phyloP scores from a whole-genome alignment of 495 filamentous ascomycete species.

The Aspergillus avenaceus region DNA sequence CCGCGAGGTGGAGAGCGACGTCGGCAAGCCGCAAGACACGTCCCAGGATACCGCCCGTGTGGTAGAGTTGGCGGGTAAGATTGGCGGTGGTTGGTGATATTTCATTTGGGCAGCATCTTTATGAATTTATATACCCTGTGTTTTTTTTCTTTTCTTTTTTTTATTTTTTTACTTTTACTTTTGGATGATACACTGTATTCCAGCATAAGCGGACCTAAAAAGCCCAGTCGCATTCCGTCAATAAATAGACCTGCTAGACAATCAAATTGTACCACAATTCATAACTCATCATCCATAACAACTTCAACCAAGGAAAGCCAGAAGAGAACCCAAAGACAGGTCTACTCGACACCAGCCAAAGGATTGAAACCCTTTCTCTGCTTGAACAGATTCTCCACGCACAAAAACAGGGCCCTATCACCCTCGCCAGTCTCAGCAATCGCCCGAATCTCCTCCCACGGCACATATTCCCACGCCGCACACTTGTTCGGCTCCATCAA shows the following conservation, averaged over 20 bases:
- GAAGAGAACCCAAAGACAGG: not conserved
- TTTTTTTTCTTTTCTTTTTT: not conserved
- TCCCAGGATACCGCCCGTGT: constrained; percentile 69
- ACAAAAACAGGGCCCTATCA: constrained; percentile 46
- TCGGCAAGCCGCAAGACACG: constrained; percentile 66
- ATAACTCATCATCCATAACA: not conserved
- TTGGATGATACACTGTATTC: not conserved
- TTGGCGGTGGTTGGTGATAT: constrained; percentile 86
- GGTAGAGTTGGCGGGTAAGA: constrained; percentile 84
- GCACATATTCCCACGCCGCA: constrained; percentile 57
- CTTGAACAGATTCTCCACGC: constrained; percentile 48
- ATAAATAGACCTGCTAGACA: constrained; percentile 8
- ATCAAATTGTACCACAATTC: not conserved
- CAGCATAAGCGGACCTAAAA: no score
- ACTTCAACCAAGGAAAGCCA: not conserved
- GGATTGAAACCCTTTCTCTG: constrained; percentile 36
- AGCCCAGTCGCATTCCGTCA: not conserved
- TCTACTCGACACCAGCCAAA: not conserved
- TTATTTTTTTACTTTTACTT: not conserved
- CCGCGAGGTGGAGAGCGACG: constrained; percentile 88
- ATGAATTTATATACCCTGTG: constrained; percentile 10
- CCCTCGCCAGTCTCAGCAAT: constrained; percentile 14
- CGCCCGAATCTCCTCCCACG: constrained; percentile 37
- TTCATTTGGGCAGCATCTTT: not conserved
- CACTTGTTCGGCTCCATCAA: constrained; percentile 63